Evolutionary conservation across 192 early-diverging fungal genomes (phyloP).

Genomic region (Umbelopsis vinacea): DNA sequence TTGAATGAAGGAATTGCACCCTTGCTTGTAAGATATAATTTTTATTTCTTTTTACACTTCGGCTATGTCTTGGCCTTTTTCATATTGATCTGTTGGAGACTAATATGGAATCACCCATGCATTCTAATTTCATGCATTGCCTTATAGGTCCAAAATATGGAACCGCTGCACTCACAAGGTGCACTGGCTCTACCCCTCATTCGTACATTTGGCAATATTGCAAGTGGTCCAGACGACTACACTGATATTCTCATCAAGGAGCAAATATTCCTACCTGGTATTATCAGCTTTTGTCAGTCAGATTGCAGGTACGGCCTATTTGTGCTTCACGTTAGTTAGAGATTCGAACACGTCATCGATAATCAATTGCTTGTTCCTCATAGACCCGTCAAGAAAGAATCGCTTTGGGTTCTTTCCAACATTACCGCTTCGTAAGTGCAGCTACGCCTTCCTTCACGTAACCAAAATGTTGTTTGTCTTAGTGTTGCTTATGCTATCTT

Average conservation of each 20-base stretch:
- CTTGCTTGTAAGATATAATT: conserved; percentile 32
- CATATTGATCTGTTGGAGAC: not conserved
- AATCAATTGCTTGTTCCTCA: no score
- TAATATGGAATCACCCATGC: not conserved
- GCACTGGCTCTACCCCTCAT: conserved; percentile 60
- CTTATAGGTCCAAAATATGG: conserved; percentile 44
- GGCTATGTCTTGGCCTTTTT: not conserved
- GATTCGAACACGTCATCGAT: no score
- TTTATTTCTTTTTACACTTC: not conserved
- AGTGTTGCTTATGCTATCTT: not conserved
- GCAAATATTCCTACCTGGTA: conserved; percentile 50
- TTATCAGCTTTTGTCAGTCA: conserved; percentile 50
- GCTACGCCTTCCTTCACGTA: not conserved
- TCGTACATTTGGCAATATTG: conserved; percentile 71
- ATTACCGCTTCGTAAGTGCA: conserved; percentile 58
- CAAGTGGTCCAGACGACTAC: conserved; percentile 64
- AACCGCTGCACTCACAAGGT: conserved; percentile 40
- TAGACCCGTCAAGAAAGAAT: conserved; percentile 71
- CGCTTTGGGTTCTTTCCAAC: conserved; percentile 73
- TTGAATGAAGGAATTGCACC: conserved; percentile 41
- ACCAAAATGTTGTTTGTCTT: not conserved
- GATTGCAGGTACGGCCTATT: conserved; percentile 48
- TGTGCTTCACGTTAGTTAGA: no score
- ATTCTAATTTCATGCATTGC: not conserved
- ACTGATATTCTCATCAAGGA: conserved; percentile 52